Percentiles rank a stretch among this genome's conserved stretches.
Conservation (phyloP, 2,329 filamentous ascomycete species). For the Endocalyx cinctus region DNA sequence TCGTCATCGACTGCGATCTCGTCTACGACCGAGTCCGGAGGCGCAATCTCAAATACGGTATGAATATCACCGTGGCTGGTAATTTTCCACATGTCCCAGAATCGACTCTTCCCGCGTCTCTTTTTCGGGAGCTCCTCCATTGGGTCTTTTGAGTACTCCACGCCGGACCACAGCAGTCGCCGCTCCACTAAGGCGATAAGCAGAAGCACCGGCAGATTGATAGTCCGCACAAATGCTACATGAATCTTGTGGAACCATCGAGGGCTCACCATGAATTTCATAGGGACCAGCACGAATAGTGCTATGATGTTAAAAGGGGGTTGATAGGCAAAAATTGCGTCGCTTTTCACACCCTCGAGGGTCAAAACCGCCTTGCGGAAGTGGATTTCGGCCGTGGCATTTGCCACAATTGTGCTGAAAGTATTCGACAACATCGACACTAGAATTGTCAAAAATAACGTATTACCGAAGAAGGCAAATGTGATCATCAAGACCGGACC, state of each 20-base stretch:
- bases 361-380: slow-evolving; percentile 77
- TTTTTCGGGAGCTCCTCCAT: slow-evolving; percentile 16
- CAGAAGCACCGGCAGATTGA: slow-evolving; percentile 72
- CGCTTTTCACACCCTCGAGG: slow-evolving; percentile 79
- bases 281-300: slow-evolving; percentile 66
- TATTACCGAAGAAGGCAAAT: slow-evolving; percentile 83
- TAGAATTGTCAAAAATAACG: slow-evolving; percentile 81
- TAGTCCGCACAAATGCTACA: slow-evolving; percentile 66
- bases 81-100: slow-evolving; percentile 65
- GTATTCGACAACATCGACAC: slow-evolving; percentile 85
- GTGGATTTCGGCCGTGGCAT: slow-evolving; percentile 78
- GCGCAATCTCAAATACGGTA: slow-evolving; percentile 67
- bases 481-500: slow-evolving; percentile 76
- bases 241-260: slow-evolving; percentile 91
- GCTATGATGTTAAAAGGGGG: slow-evolving; percentile 82
- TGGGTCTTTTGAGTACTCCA: slow-evolving; percentile 22
- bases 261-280: slow-evolving; percentile 73
- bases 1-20: slow-evolving; percentile 58
- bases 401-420: slow-evolving; percentile 71
- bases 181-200: slow-evolving; percentile 69
- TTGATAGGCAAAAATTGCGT: slow-evolving; percentile 77
- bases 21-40: slow-evolving; percentile 55
- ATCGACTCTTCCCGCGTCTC: slow-evolving; percentile 35
- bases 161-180: slow-evolving; percentile 56
- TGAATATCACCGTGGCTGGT: slow-evolving; percentile 68